Conservation (phyloP, 2,329 filamentous ascomycete species). For the Exophiala sp. region DNA sequence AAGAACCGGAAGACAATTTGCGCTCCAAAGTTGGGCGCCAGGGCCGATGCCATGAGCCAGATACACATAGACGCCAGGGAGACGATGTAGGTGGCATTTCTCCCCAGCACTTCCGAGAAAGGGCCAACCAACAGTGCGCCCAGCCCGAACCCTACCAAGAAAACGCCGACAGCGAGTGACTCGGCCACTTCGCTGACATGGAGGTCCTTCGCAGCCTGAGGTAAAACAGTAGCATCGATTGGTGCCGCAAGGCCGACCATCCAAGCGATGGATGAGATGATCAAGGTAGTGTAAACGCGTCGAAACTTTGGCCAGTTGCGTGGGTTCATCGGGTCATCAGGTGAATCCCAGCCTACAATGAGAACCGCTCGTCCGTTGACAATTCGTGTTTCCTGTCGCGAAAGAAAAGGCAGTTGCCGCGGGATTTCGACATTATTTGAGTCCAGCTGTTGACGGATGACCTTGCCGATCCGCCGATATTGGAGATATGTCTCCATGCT, state of each 20-base stretch:
- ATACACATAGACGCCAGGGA: conserved; percentile 49
- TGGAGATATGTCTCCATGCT: conserved; percentile 19
- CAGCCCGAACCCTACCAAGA: conserved; percentile 47
- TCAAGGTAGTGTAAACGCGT: conserved; percentile 39
- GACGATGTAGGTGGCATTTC: conserved; percentile 49
- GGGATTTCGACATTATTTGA: not conserved
- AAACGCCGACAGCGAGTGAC: conserved; percentile 42
- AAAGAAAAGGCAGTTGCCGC: conserved; percentile 14
- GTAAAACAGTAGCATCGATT: conserved; percentile 47
- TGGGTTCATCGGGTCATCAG: conserved; percentile 39
- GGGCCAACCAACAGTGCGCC: conserved; percentile 49
- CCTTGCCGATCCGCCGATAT: conserved; percentile 16
- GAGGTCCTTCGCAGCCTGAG: conserved; percentile 39
- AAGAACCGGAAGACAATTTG: conserved; percentile 51
- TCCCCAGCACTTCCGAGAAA: conserved; percentile 48
- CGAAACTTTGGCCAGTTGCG: conserved; percentile 36
- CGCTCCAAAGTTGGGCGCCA: conserved; percentile 46
- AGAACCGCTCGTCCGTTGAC: conserved; percentile 30
- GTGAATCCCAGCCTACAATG: conserved; percentile 41
- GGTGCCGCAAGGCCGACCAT: conserved; percentile 49
- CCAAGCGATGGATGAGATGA: conserved; percentile 48
- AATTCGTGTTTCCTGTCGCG: conserved; percentile 10
- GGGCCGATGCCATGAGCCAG: conserved; percentile 47
- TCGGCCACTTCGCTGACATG: conserved; percentile 44
- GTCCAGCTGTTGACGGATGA: conserved; percentile 15